These are phyloP conservation scores for Mortierella alpina DNA, from an alignment of 192 early-diverging fungal species.

Conservation along the genomic window DNA sequence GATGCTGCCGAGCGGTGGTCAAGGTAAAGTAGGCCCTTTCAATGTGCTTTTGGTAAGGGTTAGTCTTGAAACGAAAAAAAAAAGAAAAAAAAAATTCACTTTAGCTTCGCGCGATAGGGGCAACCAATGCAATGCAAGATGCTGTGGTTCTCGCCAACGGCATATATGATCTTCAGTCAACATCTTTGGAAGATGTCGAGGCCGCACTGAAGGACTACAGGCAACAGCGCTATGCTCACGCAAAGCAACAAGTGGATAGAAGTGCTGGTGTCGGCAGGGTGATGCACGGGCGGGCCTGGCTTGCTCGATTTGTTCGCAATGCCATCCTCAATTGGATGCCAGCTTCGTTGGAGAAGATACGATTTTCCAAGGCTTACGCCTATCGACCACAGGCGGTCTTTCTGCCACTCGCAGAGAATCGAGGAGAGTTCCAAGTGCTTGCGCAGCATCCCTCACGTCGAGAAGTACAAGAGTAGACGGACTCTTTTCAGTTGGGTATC, in stretches of 20 bases:
- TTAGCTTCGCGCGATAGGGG: neutral
- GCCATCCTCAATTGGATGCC: constrained; percentile 7
- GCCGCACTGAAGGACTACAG: constrained; percentile 7
- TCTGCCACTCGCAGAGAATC: constrained; percentile 16
- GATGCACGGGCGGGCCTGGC: constrained; percentile 8
- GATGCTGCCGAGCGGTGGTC: constrained; percentile 30
- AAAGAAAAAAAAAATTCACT: neutral
- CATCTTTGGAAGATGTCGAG: constrained; percentile 1
- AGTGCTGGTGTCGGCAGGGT: neutral
- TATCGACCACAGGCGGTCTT: constrained; percentile 35
- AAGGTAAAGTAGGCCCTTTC: constrained; percentile 9
- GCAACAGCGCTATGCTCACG: constrained; percentile 14
- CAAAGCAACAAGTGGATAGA: constrained; percentile 20
- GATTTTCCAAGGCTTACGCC: neutral
- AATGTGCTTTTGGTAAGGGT: neutral
- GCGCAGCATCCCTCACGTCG: no score
- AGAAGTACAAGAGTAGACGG: no score
- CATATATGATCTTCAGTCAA: constrained; percentile 10
- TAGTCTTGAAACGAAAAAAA: neutral
- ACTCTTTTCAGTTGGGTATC: no score
- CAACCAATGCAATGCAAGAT: constrained; percentile 29
- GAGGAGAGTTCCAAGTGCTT: neutral
- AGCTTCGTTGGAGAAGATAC: neutral
- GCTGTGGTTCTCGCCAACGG: constrained; percentile 35
- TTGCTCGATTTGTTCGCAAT: neutral